Conservation (phyloP, 805 yeast species). For the Maudiozyma saulgeensis region DNA sequence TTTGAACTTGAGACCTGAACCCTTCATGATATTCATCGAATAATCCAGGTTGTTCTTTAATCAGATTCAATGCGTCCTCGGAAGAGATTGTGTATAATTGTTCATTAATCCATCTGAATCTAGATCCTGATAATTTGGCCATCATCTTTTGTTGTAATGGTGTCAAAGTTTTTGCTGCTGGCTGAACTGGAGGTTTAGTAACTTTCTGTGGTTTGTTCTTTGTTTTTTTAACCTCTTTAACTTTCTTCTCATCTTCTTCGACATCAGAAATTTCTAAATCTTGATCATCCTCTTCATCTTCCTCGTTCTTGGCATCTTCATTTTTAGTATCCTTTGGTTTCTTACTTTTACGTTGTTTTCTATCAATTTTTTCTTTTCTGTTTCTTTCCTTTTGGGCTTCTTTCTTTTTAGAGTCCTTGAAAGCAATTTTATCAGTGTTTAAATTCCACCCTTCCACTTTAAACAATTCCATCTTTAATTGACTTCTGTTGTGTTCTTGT, state of each 20-base stretch:
- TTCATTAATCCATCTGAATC: conserved; percentile 97
- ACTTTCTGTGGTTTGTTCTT: conserved; percentile 1
- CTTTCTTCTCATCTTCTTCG: conserved; percentile 4
- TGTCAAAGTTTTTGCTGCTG: conserved; percentile 40
- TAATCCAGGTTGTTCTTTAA: conserved; percentile 72
- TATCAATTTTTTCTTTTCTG: conserved; percentile 16
- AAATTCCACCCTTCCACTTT: conserved; percentile 79
- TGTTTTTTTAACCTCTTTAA: conserved; percentile 9
- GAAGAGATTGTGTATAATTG: conserved; percentile 86
- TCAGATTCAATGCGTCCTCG: conserved; percentile 59
- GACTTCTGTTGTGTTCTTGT: background rate
- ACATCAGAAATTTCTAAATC: background rate
- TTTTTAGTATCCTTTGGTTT: conserved; percentile 7
- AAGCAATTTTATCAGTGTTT: conserved; percentile 42
- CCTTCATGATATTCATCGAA: conserved; percentile 95
- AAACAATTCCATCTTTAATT: conserved; percentile 50
- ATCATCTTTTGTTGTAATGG: conserved; percentile 93
- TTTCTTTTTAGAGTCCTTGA: conserved; percentile 31
- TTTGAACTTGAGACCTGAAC: conserved; percentile 85
- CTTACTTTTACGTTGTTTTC: conserved; percentile 9
- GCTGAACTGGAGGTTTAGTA: conserved; percentile 7
- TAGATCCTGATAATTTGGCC: conserved; percentile 86
- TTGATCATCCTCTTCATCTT: background rate
- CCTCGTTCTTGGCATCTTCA: conserved; percentile 6
- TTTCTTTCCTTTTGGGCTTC: conserved; percentile 17